Percentiles rank a stretch among this genome's conserved stretches.
Evolutionary conservation across 345 rosid species (phyloP).

Genomic region (Brassica nigra): DNA sequence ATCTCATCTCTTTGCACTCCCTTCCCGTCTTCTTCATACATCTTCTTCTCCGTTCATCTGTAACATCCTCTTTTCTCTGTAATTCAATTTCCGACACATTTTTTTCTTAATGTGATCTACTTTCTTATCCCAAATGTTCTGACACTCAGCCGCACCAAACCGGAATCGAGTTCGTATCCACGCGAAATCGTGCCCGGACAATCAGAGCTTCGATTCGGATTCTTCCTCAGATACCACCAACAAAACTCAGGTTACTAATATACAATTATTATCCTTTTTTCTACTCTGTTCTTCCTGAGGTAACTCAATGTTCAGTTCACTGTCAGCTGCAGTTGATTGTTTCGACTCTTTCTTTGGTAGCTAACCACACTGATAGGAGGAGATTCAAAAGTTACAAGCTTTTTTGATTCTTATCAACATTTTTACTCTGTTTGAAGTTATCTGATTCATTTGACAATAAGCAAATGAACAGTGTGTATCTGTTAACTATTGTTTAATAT

Average conservation of each 20-base stretch:
- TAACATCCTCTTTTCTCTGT: neutral
- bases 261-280: neutral
- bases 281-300: neutral
- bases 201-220: constrained; percentile 13
- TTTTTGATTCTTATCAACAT: neutral
- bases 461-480: neutral
- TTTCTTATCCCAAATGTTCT: neutral
- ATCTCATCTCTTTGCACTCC: constrained; percentile 41
- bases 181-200: constrained; percentile 31
- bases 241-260: constrained; percentile 16
- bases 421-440: neutral
- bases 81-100: neutral
- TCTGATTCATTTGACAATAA: neutral
- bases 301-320: neutral
- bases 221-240: constrained; percentile 19
- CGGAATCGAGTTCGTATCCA: constrained; percentile 24
- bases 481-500: neutral
- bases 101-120: neutral
- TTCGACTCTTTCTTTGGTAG: neutral
- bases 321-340: neutral
- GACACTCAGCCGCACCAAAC: constrained; percentile 16
- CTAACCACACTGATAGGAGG: neutral
- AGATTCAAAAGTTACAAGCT: neutral
- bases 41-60: constrained; percentile 22
- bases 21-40: constrained; percentile 33